Evolutionary conservation across 768 basidiomycete genomes (phyloP), one percentile per base, ranked within the genome.

Genomic region (Leccinum broughii): DNA sequence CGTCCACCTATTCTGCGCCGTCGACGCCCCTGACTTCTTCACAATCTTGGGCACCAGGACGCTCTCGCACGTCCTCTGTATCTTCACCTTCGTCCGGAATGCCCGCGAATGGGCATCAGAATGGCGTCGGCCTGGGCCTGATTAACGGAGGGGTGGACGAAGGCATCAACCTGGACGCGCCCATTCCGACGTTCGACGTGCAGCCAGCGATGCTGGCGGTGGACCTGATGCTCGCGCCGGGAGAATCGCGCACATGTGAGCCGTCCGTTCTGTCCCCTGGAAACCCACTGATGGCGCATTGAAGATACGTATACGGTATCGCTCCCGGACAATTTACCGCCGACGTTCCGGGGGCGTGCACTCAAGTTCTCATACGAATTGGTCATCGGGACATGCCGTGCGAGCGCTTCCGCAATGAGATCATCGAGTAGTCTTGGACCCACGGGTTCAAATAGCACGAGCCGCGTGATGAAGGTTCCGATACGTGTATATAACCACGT

Each of bases 401-500:
- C 89, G 13, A 77, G 78, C 44, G 51, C 69, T 9, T 62, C 76
- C 35, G 66, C 60, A 39, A 64, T 66, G 66, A 57, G 64, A 54
- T 71, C 70, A 39, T 67, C 74, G 54, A 66, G 75, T 59, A 68
- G 75, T 52, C 54, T 67, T 9, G 71, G 79, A 17, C 62, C 73
- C 26, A 68, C 72, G 13, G 78, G 77, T 49, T 77, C 74, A 37
- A 82, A 79, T 63, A 85, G 84, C 66, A 78, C 80, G 58, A 90
- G 91, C 73, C 77, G 86, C 35, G 83, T 95, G 3, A 92, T 96
- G 89, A 91, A 90, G 54, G 89, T 98, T 1, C 96, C 96, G 0
- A 88, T 99, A 50, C 78, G 94, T 24, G 80, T 98, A 6, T 98
- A 97, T 76, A 95, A 93, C 59, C 80, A 95, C 64, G 91, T 97